phyloP scores from a whole-genome alignment of 768 basidiomycete genomes.

The Gymnopilus junonius region DNA sequence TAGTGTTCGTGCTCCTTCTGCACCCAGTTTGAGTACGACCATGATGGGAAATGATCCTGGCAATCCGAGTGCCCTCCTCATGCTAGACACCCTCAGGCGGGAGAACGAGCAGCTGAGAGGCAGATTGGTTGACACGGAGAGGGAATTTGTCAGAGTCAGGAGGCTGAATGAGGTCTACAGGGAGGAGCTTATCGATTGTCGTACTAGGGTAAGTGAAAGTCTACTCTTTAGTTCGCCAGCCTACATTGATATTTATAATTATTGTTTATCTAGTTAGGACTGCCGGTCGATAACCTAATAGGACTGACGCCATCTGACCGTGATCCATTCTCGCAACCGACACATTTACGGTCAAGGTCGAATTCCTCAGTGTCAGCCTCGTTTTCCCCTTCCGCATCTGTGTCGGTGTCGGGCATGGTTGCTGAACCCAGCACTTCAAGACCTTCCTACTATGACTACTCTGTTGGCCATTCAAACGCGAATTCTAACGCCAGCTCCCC shows the following conservation, averaged over 20 bases:
- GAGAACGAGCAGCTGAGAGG: slow-evolving; percentile 80
- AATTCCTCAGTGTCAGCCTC: slow-evolving; percentile 42
- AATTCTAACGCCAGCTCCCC: slow-evolving; percentile 8
- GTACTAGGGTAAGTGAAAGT: slow-evolving; percentile 66
- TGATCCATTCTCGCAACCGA: slow-evolving; percentile 72
- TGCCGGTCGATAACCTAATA: slow-evolving; percentile 79
- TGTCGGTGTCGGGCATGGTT: slow-evolving; percentile 6
- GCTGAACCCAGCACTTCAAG: background rate
- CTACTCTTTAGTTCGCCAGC: background rate
- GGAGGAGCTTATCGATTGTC: slow-evolving; percentile 81
- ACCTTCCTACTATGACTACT: background rate
- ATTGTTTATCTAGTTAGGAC: slow-evolving; percentile 58
- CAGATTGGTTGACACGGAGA: slow-evolving; percentile 72
- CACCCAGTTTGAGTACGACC: background rate
- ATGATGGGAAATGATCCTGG: slow-evolving; percentile 19
- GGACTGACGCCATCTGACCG: slow-evolving; percentile 60
- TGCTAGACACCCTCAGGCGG: slow-evolving; percentile 75
- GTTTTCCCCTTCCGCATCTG: slow-evolving; percentile 40
- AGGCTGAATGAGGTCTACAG: slow-evolving; percentile 83
- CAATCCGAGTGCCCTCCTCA: slow-evolving; percentile 54
- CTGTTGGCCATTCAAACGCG: background rate
- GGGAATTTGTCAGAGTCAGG: slow-evolving; percentile 75
- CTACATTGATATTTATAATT: background rate
- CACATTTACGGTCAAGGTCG: slow-evolving; percentile 60
- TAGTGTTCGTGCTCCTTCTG: background rate